Base-by-base conservation (phyloP, 768 basidiomycete genomes). In the Auriscalpium microsporum region DNA sequence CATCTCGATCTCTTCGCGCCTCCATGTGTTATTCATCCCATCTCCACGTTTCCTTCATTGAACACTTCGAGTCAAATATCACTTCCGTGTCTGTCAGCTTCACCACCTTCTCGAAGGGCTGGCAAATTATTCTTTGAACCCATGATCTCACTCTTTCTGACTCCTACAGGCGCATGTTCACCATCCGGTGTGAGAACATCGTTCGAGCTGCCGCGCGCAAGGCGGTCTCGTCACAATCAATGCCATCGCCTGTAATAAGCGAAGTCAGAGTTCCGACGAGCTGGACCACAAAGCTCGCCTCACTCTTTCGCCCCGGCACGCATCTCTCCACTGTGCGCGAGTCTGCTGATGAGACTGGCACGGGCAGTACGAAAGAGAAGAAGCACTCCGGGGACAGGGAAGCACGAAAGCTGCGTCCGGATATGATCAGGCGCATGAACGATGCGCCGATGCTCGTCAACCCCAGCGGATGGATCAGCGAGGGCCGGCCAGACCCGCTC, bases 351-450 rank as follows among this genome's bases (percentile, higher is more conserved):
- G 42, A 46, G 19, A n/a, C 11, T 34, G 28, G 44, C 35, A 33
- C 23, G 16, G n/a, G 35, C 50, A 56, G 16, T n/a, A 16, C 33
- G 47, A 37, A 40, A 35, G 51, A 45, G 23, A 19, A 53, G 36
- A 52, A 60, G 23, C n/a, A n/a, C 19, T 28, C 28, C 28, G 45
- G 42, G 14, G 42, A 35, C 23, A 50, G 23, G 17, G 50, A 54
- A 17, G 38, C 36, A 11, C 54, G 56, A 10, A 54, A 62, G 21
- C 56, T 92, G 7, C 71, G 78, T 48, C 73, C 86, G 23, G 82
- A 89, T 53, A 90, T 91, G 88, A 90, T 93, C 54, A 78, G 81
- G 34, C 75, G 89, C 50, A 77, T 86, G 74, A 80, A 87, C 55
- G 78, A 77, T 48, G 78, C 81, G 1, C 87, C 85, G 7, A 81